Base-by-base conservation (phyloP, 495 filamentous ascomycete genomes). In the Pyronema domesticum region DNA sequence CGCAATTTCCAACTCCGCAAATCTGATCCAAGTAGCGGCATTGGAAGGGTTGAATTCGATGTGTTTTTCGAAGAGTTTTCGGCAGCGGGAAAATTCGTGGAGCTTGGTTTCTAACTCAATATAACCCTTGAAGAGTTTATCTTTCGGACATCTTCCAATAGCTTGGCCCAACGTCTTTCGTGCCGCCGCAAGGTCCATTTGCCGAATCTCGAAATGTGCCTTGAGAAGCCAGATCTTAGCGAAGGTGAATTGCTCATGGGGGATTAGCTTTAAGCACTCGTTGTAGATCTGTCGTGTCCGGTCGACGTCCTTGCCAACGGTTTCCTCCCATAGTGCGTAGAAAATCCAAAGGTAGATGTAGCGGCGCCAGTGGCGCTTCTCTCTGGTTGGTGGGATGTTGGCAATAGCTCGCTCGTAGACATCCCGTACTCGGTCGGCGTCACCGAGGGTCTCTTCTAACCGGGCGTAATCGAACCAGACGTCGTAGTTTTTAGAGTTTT, bases 331-430 rank as follows among this genome's bases (percentile, higher is more conserved):
- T 14, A 94, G 68, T 0, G 93, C 91, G 68, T 98, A 98, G 71
- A 95, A 95, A 45, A 95, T 78, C 84, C 89, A 98, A 3, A 98
- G 76, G 67, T 95, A 98, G 57, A 98, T 94, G 66, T 98, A 98
- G 19, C 91, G 73, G 55, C 91, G 76, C 91, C 91, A 98, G 68
- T 96, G 89, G 37, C 91, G 78, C 72, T 98, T 98, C 69, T 96
- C 91, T 60, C 93, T 85, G 3, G 86, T 93, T 8, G 91, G 91
- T 13, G 91, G 91, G 8, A 96, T 80, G 61, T 98, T 91, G 30
- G 91, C 89, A 63, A 98, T 94, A 1, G 93, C 91, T 53, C 86
- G 78, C 70, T 98, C 93, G 68, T 96, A 98, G 40, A 91, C 79
- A 56, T 96, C 91, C 3, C 91, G 81, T 7, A 94, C 81, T 7